phyloP scores from a whole-genome alignment of 495 filamentous ascomycete species.

The Entonaema liquescens region DNA sequence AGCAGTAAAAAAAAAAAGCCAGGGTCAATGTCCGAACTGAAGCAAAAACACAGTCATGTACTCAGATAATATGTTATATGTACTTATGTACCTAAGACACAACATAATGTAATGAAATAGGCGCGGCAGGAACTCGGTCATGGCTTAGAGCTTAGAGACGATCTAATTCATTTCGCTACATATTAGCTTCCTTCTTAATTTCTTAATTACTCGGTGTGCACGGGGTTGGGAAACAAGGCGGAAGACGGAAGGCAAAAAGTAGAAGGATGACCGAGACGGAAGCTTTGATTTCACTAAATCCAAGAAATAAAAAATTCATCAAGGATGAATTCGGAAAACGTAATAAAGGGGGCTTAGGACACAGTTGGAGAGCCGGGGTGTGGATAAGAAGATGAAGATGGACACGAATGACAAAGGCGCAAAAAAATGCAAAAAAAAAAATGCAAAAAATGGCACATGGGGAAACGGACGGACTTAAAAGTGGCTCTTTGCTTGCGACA shows the following conservation, averaged over 20 bases:
- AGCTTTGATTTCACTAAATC: conserved; percentile 22
- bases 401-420: conserved; percentile 3
- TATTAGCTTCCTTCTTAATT: conserved; percentile 1
- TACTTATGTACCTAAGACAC: background rate
- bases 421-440: no score
- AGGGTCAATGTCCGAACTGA: background rate
- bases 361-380: background rate
- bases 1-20: background rate
- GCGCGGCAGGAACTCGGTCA: conserved; percentile 3
- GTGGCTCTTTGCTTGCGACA: conserved; percentile 23
- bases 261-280: conserved; percentile 34
- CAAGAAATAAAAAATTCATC: background rate
- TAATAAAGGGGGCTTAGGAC: conserved; percentile 39
- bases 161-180: conserved; percentile 18
- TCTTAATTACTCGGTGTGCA: conserved; percentile 27
- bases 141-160: background rate
- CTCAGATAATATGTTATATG: background rate
- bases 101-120: background rate
- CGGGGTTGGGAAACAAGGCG: conserved; percentile 22
- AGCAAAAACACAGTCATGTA: background rate
- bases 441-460: conserved; percentile 16
- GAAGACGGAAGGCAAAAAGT: conserved; percentile 18
- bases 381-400: conserved; percentile 30
- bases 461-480: conserved; percentile 4
- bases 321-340: conserved; percentile 38